Base-by-base conservation (phyloP, 768 basidiomycete species). In the Lepiota subincarnata region DNA sequence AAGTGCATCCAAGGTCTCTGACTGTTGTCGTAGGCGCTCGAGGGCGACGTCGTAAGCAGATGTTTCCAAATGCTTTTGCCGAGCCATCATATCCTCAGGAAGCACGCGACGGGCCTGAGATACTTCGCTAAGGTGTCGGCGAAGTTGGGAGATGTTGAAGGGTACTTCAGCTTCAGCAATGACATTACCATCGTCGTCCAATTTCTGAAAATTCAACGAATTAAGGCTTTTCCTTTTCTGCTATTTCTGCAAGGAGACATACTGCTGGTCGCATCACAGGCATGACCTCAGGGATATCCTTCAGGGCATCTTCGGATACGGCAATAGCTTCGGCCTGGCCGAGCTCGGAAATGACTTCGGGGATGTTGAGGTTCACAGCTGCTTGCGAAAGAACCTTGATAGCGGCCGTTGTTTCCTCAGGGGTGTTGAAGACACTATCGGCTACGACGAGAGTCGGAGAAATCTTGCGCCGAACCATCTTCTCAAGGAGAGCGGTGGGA, bases 31-130 rank as follows among this genome's bases (percentile, higher is more conserved):
- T 55, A 89, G 73, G 8, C 88, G 82, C 60, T 84, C 80, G 2
- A 82, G 75, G 0, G 92, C 92, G 34, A 90, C 84, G 20, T 92
- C 89, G 66, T 91, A 92, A 3, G 88, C 90, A 2, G 90, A 89
- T 40, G 86, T 81, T 67, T 96, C 93, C 3, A 95, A 79, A 6
- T 91, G 74, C 57, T 84, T 84, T 66, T 96, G 92, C 1, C 92
- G 87, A 0, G 82, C 73, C 13, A 79, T 70, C n/a, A 84, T 66
- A 59, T 92, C 87, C 52, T 84, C 80, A 0, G 82, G 74, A 40
- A 89, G 74, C 5, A 87, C 73, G 2, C 78, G 75, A 34, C 84
- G 81, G 1, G 86, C 82, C 49, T 86, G 75, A 6, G 74, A 68
- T n/a, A 87, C 76, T 55, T 82, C 70, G 2, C 79, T 71, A 16